Evolutionary conservation across 2,329 filamentous ascomycete genomes (phyloP).

Genomic region (Xylaria sp.): DNA sequence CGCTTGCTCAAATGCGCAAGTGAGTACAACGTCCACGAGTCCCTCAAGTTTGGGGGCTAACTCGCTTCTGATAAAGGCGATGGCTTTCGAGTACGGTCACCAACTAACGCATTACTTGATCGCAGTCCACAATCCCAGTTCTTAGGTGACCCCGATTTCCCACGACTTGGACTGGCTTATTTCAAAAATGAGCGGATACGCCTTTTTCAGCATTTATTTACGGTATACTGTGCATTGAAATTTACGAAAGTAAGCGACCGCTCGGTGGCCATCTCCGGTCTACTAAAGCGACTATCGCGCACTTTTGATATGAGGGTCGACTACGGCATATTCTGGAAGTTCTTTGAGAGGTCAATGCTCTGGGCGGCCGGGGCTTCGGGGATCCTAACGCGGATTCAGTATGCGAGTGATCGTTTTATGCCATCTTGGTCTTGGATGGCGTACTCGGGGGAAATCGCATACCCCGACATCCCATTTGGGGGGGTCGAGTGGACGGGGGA

Average conservation of each 20-base stretch:
- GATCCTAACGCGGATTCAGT: neutral
- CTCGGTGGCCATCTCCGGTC: neutral
- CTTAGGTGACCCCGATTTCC: conserved; percentile 17
- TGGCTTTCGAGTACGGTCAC: no score
- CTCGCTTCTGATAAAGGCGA: no score
- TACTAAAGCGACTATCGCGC: neutral
- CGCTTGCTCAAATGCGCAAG: conserved; percentile 16
- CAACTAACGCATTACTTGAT: no score
- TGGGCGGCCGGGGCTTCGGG: neutral
- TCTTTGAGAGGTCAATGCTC: conserved; percentile 7
- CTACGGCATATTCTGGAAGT: conserved; percentile 13
- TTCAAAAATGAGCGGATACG: conserved; percentile 17
- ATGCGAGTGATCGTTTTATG: no score
- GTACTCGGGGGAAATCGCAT: no score
- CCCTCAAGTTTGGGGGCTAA: no score
- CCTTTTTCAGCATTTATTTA: conserved; percentile 10
- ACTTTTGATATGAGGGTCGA: neutral
- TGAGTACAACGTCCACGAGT: neutral
- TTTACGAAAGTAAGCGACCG: neutral
- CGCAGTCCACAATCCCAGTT: no score
- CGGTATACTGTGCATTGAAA: neutral
- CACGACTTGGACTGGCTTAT: neutral
- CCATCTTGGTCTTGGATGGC: no score
- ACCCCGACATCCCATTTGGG: no score
- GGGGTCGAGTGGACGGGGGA: no score